phyloP scores from a whole-genome alignment of 2,329 filamentous ascomycete genomes.

The Pyrenochaeta sp. region DNA sequence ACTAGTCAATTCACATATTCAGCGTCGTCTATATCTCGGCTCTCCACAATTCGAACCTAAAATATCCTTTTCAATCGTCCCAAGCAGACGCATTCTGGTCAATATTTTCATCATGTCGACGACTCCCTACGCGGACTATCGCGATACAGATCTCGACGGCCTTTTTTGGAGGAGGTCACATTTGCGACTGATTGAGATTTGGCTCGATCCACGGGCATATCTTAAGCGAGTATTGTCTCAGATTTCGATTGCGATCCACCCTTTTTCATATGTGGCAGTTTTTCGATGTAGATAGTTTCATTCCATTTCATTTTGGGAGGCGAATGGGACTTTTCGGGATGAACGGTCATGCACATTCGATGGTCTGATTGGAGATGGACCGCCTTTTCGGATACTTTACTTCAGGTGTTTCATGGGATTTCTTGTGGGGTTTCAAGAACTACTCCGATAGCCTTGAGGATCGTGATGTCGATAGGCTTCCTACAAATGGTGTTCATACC shows the following conservation, averaged over 20 bases:
- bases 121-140: constrained; percentile 1
- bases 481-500: neutral
- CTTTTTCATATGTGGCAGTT: constrained; percentile 2
- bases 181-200: constrained; percentile 10
- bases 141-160: constrained; percentile 27
- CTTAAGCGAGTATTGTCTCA: constrained; percentile 7
- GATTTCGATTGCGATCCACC: constrained; percentile 6
- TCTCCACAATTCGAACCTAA: constrained; percentile 7
- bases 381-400: constrained; percentile 3
- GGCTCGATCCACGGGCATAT: constrained; percentile 7
- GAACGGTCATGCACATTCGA: neutral
- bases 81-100: constrained; percentile 20
- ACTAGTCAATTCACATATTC: neutral
- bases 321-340: neutral
- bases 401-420: neutral
- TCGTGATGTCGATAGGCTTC: neutral
- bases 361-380: neutral
- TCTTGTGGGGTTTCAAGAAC: neutral
- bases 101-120: constrained; percentile 32
- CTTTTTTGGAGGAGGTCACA: constrained; percentile 30
- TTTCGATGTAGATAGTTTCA: constrained; percentile 23
- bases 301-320: constrained; percentile 13
- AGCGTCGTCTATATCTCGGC: constrained; percentile 6
- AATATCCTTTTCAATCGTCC: neutral
- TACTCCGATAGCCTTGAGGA: neutral